Evolutionary conservation across 345 rosid genomes (phyloP).

Genomic region (Clausena lansium): DNA sequence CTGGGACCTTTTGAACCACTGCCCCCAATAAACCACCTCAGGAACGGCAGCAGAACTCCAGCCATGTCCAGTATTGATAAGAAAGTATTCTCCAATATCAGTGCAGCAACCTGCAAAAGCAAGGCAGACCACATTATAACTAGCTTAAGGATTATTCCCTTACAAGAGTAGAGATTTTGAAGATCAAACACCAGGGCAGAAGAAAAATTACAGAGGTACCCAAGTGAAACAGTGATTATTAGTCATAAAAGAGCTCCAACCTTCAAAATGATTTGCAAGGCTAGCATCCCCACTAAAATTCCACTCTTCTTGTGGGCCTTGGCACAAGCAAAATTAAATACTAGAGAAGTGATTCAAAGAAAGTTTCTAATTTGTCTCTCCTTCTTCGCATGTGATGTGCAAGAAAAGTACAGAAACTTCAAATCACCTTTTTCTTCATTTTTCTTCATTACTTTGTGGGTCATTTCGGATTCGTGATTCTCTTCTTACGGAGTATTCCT

Average conservation of each 20-base stretch:
- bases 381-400: no score
- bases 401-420: no score
- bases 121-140: constrained; percentile 15
- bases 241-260: not conserved
- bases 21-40: constrained; percentile 96
- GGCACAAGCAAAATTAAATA: no score
- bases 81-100: constrained; percentile 95
- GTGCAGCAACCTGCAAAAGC: constrained; percentile 56
- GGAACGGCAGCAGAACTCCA: constrained; percentile 86
- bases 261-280: no score
- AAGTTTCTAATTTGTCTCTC: no score
- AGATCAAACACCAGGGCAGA: not conserved
- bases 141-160: not conserved
- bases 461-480: no score
- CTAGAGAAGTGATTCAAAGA: no score
- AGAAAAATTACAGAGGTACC: not conserved
- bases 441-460: no score
- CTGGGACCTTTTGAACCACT: constrained; percentile 71
- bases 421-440: no score
- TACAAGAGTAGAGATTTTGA: not conserved
- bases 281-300: no score
- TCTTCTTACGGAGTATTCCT: no score
- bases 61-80: constrained; percentile 99
- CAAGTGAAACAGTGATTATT: not conserved
- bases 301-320: no score